phyloP scores from a whole-genome alignment of 1,284 basidiomycete genomes.

The Microstroma glucosiphilum region DNA sequence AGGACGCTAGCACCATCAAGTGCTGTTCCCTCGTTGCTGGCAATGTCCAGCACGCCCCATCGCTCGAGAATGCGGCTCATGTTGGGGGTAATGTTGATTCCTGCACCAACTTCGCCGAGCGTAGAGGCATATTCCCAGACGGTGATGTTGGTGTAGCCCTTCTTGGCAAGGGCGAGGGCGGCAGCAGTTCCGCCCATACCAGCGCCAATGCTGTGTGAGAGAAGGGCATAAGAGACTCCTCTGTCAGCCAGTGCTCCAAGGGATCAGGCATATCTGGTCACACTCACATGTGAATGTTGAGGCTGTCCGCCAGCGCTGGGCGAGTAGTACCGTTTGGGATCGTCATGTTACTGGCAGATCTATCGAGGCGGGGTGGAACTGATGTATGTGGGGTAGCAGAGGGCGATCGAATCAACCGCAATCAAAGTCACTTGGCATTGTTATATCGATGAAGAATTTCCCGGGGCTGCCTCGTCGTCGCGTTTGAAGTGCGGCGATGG shows the following conservation, averaged over 20 bases:
- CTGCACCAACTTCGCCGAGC: conserved; percentile 47
- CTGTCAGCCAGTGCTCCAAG: neutral
- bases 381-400: too few relatives aligned
- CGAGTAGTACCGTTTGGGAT: too few relatives aligned
- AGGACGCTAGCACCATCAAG: conserved; percentile 42
- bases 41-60: conserved; percentile 34
- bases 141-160: conserved; percentile 41
- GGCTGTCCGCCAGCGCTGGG: neutral
- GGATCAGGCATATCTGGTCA: neutral
- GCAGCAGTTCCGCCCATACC: conserved; percentile 42
- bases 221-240: neutral
- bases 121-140: conserved; percentile 39
- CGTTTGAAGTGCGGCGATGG: too few relatives aligned
- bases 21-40: conserved; percentile 39
- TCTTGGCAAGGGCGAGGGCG: conserved; percentile 37
- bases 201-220: neutral
- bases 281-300: conserved; percentile 1
- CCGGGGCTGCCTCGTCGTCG: too few relatives aligned
- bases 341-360: too few relatives aligned
- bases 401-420: too few relatives aligned
- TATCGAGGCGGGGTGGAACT: too few relatives aligned
- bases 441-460: too few relatives aligned
- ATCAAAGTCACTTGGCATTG: too few relatives aligned
- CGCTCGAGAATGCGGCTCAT: conserved; percentile 38
- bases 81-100: conserved; percentile 48